Evolutionary conservation across 768 basidiomycete genomes (phyloP), one percentile per base, ranked within the genome.

Genomic region (Lactifluus volemus): DNA sequence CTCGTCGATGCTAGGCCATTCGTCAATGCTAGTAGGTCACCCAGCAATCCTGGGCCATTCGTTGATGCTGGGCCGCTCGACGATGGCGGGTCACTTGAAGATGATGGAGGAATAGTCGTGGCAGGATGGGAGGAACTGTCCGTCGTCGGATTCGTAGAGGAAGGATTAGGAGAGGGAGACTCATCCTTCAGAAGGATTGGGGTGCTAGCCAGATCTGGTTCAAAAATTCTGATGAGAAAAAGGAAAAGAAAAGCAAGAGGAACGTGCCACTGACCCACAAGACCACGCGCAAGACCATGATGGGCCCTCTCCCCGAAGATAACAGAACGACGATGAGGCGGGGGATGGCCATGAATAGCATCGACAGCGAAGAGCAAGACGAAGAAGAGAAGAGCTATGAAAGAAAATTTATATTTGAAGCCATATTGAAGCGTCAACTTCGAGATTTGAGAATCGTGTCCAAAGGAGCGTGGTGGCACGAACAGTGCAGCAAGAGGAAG

Each of bases 401-500:
- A 59, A 14, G 48, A 44, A 44, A 60, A 2, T 39, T 45, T 56
- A 42, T 14, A 29, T 8, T 25, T 17, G 36, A 36, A 32, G 47
- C 45, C 59, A 65, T 58, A 25, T 45, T 29, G 3, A 34, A 34
- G 55, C n/a, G 32, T 19, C 25, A 25, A 52, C 6, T 30, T 19
- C 12, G 38, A 38, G 15, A 9, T 6, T 42, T 36, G 45, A 29
- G 25, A 38, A 25, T 2, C 38, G 36, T 11, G 3, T 9, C 14
- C 15, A 63, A 65, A 64, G 14, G 60, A 65, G 53, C 60, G 60
- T 65, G 61, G 41, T 30, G 10, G 61, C 61, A 58, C 61, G n/a
- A 21, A 14, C 2, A 44, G 56, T 58, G 61, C 61, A 54, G 7
- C 19, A 17, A 34, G 34, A 39, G 6, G 47, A 41, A 25, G 11